These are phyloP conservation scores for Colletotrichum agaves DNA, from an alignment of 2,329 filamentous ascomycete species.

Conservation along the genomic window DNA sequence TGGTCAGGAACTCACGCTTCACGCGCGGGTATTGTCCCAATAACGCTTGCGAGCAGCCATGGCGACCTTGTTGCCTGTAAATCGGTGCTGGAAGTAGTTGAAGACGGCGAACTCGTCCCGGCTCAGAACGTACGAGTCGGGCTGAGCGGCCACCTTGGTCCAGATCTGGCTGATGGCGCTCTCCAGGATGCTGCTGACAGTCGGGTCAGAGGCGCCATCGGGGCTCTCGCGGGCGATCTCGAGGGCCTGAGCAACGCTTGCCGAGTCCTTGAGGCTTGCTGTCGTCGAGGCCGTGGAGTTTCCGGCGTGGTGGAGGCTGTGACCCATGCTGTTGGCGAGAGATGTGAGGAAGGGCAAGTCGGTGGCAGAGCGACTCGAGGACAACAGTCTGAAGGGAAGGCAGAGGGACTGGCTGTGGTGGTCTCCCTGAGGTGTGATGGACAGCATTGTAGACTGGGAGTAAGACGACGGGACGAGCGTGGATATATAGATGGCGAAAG, in stretches of 20 bases:
- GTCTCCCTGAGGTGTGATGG: slow-evolving; percentile 37
- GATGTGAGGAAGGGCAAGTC: slow-evolving; percentile 35
- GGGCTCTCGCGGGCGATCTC: slow-evolving; percentile 80
- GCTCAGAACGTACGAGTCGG: slow-evolving; percentile 77
- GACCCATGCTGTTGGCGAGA: slow-evolving; percentile 34
- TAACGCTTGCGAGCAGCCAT: slow-evolving; percentile 61
- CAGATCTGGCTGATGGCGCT: slow-evolving; percentile 72
- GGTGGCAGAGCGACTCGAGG: slow-evolving; percentile 8
- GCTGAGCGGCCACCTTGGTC: slow-evolving; percentile 71
- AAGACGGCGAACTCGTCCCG: slow-evolving; percentile 85
- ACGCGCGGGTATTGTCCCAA: slow-evolving; percentile 60
- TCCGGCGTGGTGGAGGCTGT: slow-evolving; percentile 31
- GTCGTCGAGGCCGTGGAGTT: slow-evolving; percentile 41
- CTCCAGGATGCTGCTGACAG: slow-evolving; percentile 74
- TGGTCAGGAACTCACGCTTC: slow-evolving; percentile 29
- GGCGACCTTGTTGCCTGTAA: slow-evolving; percentile 62
- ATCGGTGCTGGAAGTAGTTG: slow-evolving; percentile 82
- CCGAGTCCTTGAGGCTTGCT: slow-evolving; percentile 30
- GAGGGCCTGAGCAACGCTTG: slow-evolving; percentile 73
- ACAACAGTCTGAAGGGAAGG: slow-evolving; percentile 32
- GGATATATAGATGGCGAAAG: slow-evolving; percentile 21
- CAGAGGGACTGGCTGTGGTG: slow-evolving; percentile 36
- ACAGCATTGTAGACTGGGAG: slow-evolving; percentile 34
- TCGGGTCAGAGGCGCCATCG: slow-evolving; percentile 71
- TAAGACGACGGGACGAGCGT: slow-evolving; percentile 10